These are phyloP conservation scores for Mycocentrospora acerina DNA, from an alignment of 2,329 filamentous ascomycete species.

Conservation along the genomic window DNA sequence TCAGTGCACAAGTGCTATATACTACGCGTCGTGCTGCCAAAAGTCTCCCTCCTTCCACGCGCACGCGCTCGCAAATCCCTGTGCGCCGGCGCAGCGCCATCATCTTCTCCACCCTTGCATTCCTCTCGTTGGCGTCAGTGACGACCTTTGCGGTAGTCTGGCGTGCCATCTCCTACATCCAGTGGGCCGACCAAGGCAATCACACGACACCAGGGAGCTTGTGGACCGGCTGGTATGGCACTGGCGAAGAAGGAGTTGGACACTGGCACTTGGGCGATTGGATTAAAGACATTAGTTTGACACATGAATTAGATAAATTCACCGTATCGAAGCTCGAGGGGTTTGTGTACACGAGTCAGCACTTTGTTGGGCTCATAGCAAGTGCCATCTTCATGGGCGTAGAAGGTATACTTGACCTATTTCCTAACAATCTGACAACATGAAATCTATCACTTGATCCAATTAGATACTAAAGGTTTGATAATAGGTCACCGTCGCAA, in stretches of 20 bases:
- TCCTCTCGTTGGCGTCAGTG: slow-evolving; percentile 49
- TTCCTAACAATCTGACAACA: no score
- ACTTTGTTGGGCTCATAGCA: slow-evolving; percentile 56
- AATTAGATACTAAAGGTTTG: not conserved
- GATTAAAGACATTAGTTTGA: slow-evolving; percentile 56
- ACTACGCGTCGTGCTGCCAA: slow-evolving; percentile 34
- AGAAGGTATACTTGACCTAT: no score
- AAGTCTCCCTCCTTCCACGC: slow-evolving; percentile 34
- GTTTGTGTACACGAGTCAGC: slow-evolving; percentile 65
- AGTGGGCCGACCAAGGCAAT: slow-evolving; percentile 51
- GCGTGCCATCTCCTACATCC: slow-evolving; percentile 51
- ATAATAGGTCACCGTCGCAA: slow-evolving; percentile 52
- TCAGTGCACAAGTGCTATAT: slow-evolving; percentile 31
- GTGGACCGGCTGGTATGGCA: slow-evolving; percentile 43
- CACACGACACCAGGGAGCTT: slow-evolving; percentile 46
- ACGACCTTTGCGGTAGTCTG: slow-evolving; percentile 49
- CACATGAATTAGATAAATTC: slow-evolving; percentile 57
- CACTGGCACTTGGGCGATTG: slow-evolving; percentile 51
- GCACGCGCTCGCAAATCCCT: slow-evolving; percentile 35
- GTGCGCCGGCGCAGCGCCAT: slow-evolving; percentile 34
- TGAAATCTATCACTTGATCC: no score
- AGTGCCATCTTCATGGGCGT: slow-evolving; percentile 61
- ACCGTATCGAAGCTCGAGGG: slow-evolving; percentile 57
- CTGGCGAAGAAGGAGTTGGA: slow-evolving; percentile 34
- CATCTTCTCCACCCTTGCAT: slow-evolving; percentile 49